phyloP scores from a whole-genome alignment of 1,284 basidiomycete genomes.

The Sanghuangporus sanghuang region DNA sequence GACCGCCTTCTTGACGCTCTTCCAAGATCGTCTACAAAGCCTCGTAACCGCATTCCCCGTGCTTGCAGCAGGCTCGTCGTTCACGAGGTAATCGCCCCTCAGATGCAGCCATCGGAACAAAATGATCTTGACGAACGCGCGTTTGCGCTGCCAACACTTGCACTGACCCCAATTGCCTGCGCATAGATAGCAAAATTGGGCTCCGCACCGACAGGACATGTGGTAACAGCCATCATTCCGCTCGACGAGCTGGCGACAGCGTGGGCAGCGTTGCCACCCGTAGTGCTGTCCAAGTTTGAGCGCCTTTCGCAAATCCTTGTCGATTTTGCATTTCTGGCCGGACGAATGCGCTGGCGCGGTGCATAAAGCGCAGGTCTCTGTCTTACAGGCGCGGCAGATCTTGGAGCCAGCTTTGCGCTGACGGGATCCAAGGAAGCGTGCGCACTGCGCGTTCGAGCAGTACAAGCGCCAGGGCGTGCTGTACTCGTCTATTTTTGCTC shows the following conservation, averaged over 20 bases:
- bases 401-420: conserved; percentile 33
- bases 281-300: conserved; percentile 37
- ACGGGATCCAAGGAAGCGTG: conserved; percentile 45
- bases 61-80: not conserved
- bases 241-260: conserved; percentile 40
- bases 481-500: conserved; percentile 32
- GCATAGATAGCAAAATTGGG: conserved; percentile 51
- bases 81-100: conserved; percentile 12
- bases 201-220: conserved; percentile 44
- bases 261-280: conserved; percentile 47
- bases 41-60: conserved; percentile 3
- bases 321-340: conserved; percentile 27
- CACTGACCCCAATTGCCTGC: conserved; percentile 20
- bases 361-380: conserved; percentile 10
- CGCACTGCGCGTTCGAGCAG: conserved; percentile 41
- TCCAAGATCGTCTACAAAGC: conserved; percentile 12
- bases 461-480: conserved; percentile 36
- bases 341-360: conserved; percentile 25
- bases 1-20: not conserved
- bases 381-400: conserved; percentile 33
- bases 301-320: conserved; percentile 25
- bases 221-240: conserved; percentile 43
- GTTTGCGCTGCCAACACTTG: conserved; percentile 6
- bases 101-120: conserved; percentile 3
- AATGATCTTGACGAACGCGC: conserved; percentile 1